Percentiles rank a stretch among this genome's conserved stretches.
phyloP scores from a whole-genome alignment of 176 grass and related monocot species.

The Oryza rufipogon region DNA sequence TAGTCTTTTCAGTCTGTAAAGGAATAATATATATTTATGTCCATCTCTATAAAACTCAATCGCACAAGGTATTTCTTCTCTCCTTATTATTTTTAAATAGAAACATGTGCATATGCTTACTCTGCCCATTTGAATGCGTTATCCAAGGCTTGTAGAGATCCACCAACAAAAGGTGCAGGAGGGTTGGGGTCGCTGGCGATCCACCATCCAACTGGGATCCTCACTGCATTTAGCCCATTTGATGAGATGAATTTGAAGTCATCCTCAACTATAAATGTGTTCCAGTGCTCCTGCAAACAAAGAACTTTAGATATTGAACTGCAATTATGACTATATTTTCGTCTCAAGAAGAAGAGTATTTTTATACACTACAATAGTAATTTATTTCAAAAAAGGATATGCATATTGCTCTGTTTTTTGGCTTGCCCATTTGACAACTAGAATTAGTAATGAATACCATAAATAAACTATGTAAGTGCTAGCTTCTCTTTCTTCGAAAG shows the following conservation, averaged over 20 bases:
- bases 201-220: slow-evolving; percentile 75
- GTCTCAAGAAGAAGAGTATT: not conserved
- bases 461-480: no score
- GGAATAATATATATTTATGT: no score
- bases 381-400: not conserved
- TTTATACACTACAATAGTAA: not conserved
- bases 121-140: slow-evolving; percentile 66
- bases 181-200: slow-evolving; percentile 59
- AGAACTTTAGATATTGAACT: not conserved
- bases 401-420: not conserved
- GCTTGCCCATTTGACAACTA: no score
- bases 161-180: slow-evolving; percentile 55
- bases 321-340: not conserved
- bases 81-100: not conserved
- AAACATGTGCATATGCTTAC: slow-evolving; percentile 26
- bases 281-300: slow-evolving; percentile 52
- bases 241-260: slow-evolving; percentile 54
- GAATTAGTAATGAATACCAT: no score
- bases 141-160: slow-evolving; percentile 53
- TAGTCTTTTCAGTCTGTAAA: not conserved
- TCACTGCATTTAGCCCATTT: slow-evolving; percentile 44
- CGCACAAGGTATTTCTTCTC: not conserved
- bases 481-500: no score
- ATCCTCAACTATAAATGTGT: slow-evolving; percentile 42
- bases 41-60: no score